Percentiles rank a stretch among this genome's conserved stretches.
Conservation (phyloP, 345 rosid species). For the Laguncularia racemosa region DNA sequence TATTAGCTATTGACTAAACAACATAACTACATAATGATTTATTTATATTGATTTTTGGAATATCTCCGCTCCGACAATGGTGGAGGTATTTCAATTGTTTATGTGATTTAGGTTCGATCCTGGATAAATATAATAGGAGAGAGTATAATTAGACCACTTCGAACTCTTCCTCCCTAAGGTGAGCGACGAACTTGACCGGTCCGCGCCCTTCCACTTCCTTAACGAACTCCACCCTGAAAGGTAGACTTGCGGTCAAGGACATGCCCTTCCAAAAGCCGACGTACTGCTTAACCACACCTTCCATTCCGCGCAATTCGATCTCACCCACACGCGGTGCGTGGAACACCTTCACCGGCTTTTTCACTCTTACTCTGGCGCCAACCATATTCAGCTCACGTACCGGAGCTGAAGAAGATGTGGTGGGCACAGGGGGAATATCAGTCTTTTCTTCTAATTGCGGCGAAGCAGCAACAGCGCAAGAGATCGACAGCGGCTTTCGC, state of each 20-base stretch:
- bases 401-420: slow-evolving; percentile 8
- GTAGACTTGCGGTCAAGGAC: slow-evolving; percentile 73
- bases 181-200: slow-evolving; percentile 77
- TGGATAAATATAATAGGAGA: too few species aligned
- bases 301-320: slow-evolving; percentile 68
- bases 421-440: slow-evolving; percentile 4
- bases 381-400: slow-evolving; percentile 19
- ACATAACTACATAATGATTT: too few species aligned
- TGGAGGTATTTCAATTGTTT: too few species aligned
- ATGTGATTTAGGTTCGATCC: too few species aligned
- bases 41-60: too few species aligned
- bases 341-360: slow-evolving; percentile 69
- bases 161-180: slow-evolving; percentile 85
- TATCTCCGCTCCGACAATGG: too few species aligned
- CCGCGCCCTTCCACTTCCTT: slow-evolving; percentile 61
- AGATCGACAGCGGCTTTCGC: too few species aligned
- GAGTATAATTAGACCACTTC: slow-evolving; percentile 36
- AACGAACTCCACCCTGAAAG: slow-evolving; percentile 70
- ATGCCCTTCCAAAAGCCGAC: slow-evolving; percentile 76
- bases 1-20: too few species aligned
- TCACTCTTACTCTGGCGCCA: slow-evolving; percentile 77
- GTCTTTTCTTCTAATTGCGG: neutral
- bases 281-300: slow-evolving; percentile 72
- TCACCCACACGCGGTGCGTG: slow-evolving; percentile 72
- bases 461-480: too few species aligned